These are phyloP conservation scores for Echium plantagineum DNA, from an alignment of 257 asterid genomes.

Conservation along the genomic window DNA sequence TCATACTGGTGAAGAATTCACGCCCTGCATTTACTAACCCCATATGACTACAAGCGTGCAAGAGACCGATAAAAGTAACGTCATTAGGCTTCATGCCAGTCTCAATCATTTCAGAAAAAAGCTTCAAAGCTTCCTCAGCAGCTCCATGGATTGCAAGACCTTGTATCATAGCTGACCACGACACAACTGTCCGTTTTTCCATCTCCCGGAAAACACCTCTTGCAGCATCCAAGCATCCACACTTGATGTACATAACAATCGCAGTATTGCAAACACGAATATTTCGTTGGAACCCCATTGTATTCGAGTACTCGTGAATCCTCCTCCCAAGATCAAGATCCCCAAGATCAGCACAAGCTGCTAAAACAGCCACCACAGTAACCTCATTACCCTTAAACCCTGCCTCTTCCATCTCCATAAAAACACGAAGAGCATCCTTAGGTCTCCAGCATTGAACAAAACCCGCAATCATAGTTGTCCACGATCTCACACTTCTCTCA, in stretches of 20 bases:
- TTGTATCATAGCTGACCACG: constrained; percentile 71
- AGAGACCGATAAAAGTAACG: constrained; percentile 54
- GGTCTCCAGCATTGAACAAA: constrained; percentile 51
- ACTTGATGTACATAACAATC: constrained; percentile 54
- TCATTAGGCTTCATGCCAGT: constrained; percentile 45
- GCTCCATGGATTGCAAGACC: constrained; percentile 62
- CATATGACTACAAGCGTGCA: constrained; percentile 60
- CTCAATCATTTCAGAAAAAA: constrained; percentile 38
- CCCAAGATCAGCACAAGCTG: constrained; percentile 62
- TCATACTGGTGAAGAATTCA: constrained; percentile 41
- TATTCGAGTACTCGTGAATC: constrained; percentile 35
- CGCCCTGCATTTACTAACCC: constrained; percentile 46
- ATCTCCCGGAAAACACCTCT: constrained; percentile 29
- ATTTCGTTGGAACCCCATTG: constrained; percentile 29
- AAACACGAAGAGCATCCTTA: constrained; percentile 39
- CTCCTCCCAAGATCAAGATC: constrained; percentile 47
- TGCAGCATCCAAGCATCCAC: constrained; percentile 54
- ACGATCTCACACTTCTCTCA: constrained; percentile 51
- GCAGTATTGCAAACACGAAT: constrained; percentile 39
- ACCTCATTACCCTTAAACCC: constrained; percentile 47
- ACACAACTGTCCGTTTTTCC: constrained; percentile 37
- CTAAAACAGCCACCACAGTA: constrained; percentile 52
- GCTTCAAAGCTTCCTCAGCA: constrained; percentile 37
- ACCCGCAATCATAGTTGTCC: constrained; percentile 59
- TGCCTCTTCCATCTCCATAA: constrained; percentile 33